These are phyloP conservation scores for Pichia deserticola DNA, from an alignment of 805 yeast species.

Conservation along the genomic window DNA sequence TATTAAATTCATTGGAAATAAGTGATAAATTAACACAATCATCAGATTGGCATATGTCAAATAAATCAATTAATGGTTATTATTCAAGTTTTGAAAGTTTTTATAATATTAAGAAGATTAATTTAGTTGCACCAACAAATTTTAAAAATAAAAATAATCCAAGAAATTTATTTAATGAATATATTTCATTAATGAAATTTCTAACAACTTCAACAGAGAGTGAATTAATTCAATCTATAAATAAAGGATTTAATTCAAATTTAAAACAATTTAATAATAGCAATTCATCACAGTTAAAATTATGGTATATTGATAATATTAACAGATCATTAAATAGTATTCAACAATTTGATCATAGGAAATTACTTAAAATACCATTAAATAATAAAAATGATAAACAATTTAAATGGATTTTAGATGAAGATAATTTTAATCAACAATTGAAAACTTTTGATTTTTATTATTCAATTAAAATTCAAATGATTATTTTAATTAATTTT, in stretches of 20 bases:
- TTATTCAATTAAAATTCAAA: constrained; percentile 18
- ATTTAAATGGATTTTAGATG: constrained; percentile 24
- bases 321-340: neutral
- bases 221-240: neutral
- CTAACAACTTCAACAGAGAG: neutral
- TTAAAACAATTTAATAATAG: too few species aligned
- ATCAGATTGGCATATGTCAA: constrained; percentile 22
- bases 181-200: neutral
- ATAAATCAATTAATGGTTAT: neutral
- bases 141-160: neutral
- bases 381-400: neutral
- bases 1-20: constrained; percentile 18
- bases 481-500: constrained; percentile 19
- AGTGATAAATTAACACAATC: constrained; percentile 25
- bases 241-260: neutral
- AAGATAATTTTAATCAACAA: constrained; percentile 19
- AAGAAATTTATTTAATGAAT: neutral
- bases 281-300: neutral
- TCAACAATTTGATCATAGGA: neutral
- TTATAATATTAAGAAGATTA: neutral
- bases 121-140: neutral
- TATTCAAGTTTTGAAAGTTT: neutral
- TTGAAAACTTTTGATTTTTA: constrained; percentile 13
- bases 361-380: neutral
- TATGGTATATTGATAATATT: constrained; percentile 14